Evolutionary conservation across 2,329 filamentous ascomycete genomes (phyloP).

Genomic region (Amauroascus verrucosus): DNA sequence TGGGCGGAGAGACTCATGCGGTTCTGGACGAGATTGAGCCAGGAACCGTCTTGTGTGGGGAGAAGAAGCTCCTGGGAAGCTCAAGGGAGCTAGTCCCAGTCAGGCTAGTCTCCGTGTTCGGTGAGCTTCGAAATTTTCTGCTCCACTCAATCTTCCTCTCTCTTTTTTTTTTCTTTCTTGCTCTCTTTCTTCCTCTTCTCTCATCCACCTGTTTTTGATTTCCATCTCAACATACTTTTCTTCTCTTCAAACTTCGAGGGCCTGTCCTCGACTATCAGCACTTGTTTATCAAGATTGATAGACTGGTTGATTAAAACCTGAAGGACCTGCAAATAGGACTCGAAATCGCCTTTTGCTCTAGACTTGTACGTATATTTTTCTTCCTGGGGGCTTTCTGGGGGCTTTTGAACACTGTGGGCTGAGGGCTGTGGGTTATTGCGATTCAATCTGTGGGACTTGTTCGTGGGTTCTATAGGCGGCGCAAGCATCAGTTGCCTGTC

Average conservation of each 20-base stretch:
- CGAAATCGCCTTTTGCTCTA: slow-evolving; percentile 6
- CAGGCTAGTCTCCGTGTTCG: slow-evolving; percentile 1
- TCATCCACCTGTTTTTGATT: slow-evolving; percentile 7
- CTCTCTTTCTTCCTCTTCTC: slow-evolving; percentile 15
- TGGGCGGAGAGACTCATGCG: too few relatives aligned
- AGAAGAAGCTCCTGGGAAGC: neutral
- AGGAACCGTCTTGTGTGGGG: neutral
- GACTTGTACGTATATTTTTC: slow-evolving; percentile 9
- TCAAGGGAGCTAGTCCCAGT: neutral
- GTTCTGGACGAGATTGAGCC: neutral
- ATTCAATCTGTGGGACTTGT: slow-evolving; percentile 34
- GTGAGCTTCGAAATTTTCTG: slow-evolving; percentile 8
- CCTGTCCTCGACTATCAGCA: neutral
- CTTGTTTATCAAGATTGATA: neutral
- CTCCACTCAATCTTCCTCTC: neutral
- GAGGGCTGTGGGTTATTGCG: slow-evolving; percentile 35
- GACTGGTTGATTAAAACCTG: neutral
- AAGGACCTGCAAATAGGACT: neutral
- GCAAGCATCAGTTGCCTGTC: slow-evolving; percentile 33
- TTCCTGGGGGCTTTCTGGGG: slow-evolving; percentile 18
- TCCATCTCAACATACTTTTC: neutral
- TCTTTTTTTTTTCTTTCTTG: slow-evolving; percentile 18
- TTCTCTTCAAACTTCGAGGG: neutral
- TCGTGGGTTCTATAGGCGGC: slow-evolving; percentile 35
- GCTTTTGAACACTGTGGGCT: slow-evolving; percentile 35